phyloP scores from a whole-genome alignment of 768 basidiomycete species.

The Tricholoma flavovirens region DNA sequence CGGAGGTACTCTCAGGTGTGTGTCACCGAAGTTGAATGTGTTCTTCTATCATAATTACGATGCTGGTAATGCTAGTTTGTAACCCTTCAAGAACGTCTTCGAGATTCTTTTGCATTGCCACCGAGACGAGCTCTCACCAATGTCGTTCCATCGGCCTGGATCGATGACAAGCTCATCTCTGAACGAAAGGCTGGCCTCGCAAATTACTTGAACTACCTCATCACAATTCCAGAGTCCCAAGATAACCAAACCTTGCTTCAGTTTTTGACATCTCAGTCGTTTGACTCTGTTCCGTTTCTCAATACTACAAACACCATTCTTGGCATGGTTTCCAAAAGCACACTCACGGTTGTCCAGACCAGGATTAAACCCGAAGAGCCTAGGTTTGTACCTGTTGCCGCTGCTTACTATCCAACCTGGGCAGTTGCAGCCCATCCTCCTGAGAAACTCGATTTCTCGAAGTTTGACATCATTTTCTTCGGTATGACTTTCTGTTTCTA shows the following conservation, averaged over 20 bases:
- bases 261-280: conserved; percentile 23
- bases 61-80: background rate
- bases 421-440: conserved; percentile 41
- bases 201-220: conserved; percentile 31
- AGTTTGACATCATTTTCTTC: conserved; percentile 62
- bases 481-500: conserved; percentile 26
- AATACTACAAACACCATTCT: background rate
- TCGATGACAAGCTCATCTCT: conserved; percentile 37
- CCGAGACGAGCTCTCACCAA: conserved; percentile 22
- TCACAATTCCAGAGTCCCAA: conserved; percentile 24
- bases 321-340: conserved; percentile 7
- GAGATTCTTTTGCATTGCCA: conserved; percentile 12
- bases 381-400: conserved; percentile 24
- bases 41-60: background rate
- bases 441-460: conserved; percentile 51
- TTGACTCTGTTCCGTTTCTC: background rate
- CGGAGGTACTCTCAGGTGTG: background rate
- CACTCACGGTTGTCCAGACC: background rate
- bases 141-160: conserved; percentile 38
- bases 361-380: background rate
- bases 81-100: background rate
- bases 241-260: conserved; percentile 22
- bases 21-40: background rate
- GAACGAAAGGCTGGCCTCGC: conserved; percentile 39
- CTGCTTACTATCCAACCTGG: conserved; percentile 50